Evolutionary conservation across 306 rosid species (phyloP), one percentile per base, ranked within the genome.

Genomic region (Styphnolobium japonicum): DNA sequence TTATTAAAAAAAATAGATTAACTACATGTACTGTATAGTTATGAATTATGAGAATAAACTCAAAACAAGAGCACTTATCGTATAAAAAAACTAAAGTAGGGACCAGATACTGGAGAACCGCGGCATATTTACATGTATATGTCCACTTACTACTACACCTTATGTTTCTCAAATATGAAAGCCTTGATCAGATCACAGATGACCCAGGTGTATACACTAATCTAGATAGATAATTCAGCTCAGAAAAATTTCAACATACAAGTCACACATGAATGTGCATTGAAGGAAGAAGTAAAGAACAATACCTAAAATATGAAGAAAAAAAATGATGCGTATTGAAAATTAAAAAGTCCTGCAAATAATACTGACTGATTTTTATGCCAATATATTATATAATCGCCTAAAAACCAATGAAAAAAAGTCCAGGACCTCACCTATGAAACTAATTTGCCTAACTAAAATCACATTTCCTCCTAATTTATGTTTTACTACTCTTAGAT

Each of bases 261-360:
- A 48, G 19, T 36, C 55, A 66, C 29, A 73, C 33, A 65, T 51
- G 34, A 70, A 77, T 42, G 43, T 71, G 55, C 79, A 71, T 15
- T 18, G 43, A 62, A 62, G 19, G 39, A n/a, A n/a, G n/a, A n/a
- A n/a, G 29, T 15, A 9, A 61, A 66, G 23, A 62, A 62, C 46
- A 40, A 18, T 4, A 23, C 2, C 7, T 25, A 14, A 67, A 52
- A 22, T 21, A 64, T 5, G 15, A 72, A 61, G 49, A 27, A 29
- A 21, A 64, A 36, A 39, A 4, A 4, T 39, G 18, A 48, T 39
- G 9, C 21, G 42, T 2, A 40, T 36, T 6, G 11, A 6, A 37
- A 14, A 40, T 0, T 6, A 55, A 23, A 29, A 53, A 53, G 2
- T 25, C 40, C 40, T 3, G 61, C 76, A 73, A 36, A 73, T 73